Conservation (phyloP, 2,329 filamentous ascomycete species). For the Hypoxylon sp. region DNA sequence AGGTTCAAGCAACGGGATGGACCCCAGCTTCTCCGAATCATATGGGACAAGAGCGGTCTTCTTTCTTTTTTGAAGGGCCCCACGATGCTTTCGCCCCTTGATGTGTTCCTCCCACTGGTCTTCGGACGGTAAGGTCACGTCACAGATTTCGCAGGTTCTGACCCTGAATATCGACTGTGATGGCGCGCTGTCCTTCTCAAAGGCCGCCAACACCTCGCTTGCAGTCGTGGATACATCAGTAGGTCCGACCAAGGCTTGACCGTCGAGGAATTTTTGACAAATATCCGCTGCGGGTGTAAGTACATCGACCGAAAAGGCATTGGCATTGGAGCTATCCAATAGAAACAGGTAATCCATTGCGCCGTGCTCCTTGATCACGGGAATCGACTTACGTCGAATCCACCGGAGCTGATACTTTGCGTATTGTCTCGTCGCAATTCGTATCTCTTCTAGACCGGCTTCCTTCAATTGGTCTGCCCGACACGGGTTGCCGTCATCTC, state of each 20-base stretch:
- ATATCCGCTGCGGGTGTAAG: constrained; percentile 72
- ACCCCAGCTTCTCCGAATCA: constrained; percentile 7
- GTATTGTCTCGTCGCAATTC: constrained; percentile 87
- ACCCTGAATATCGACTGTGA: constrained; percentile 54
- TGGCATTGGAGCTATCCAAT: constrained; percentile 80
- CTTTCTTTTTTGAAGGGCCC: constrained; percentile 45
- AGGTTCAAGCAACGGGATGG: not conserved
- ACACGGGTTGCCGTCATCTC: constrained; percentile 46
- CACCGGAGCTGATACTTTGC: constrained; percentile 86
- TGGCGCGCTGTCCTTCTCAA: constrained; percentile 67
- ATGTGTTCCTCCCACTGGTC: constrained; percentile 62
- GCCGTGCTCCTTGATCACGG: constrained; percentile 69
- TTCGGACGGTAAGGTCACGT: constrained; percentile 70
- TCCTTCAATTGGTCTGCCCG: constrained; percentile 67
- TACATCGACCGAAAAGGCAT: constrained; percentile 72
- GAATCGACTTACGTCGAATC: constrained; percentile 86
- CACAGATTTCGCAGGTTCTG: constrained; percentile 78
- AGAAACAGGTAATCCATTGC: constrained; percentile 75
- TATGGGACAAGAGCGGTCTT: constrained; percentile 47
- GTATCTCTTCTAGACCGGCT: constrained; percentile 77
- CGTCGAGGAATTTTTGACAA: constrained; percentile 71
- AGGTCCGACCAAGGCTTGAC: constrained; percentile 65
- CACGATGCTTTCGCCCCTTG: constrained; percentile 56
- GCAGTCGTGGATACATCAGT: constrained; percentile 61
- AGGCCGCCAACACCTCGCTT: constrained; percentile 67